Evolutionary conservation across 164 flowering plant genomes (phyloP), one percentile per base, ranked within the genome.

Genomic region (Umbellularia californica): DNA sequence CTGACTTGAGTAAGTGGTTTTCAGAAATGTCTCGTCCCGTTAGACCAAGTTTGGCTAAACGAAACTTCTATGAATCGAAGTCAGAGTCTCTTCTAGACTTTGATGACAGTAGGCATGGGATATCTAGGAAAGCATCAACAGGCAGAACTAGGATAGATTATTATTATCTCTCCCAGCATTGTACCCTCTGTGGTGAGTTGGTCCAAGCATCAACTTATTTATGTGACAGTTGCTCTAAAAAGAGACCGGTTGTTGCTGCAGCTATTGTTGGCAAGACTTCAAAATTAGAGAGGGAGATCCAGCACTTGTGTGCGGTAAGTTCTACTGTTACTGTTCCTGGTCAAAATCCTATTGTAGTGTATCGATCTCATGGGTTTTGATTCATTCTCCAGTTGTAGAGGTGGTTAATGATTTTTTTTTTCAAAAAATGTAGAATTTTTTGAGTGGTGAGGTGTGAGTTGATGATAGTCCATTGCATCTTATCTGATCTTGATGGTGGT

Each of bases 101-200:
- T 55, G 65, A 67, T 23, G 58, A 52, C n/a, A 66, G 58, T 73
- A 47, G 17, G 66, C 11, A 52, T 11, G 70, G 35, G 58, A 27
- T 33, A 7, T 28, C 19, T 15, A 67, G 66, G 55, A 77, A 47
- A 50, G 65, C 71, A 27, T 24, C 13, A 30, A 65, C 70, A 52
- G 83, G 80, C 70, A 77, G 86, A 77, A 88, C 88, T 4, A 84
- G 99, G 77, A 93, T 95, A 55, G 97, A 95, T 75, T 85, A 72
- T 73, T 95, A 92, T 74, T 95, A 95, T 81, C 83, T 87, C 10
- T 95, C 97, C n/a, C 88, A 84, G 63, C 96, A 93, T 67, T 95
- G 99, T 74, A 58, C 89, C 20, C 76, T 93, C 2, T 95, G 99
- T 82, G 97, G 97, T 15, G 94, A 88, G 74, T 77, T 92, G 78